Conservation (phyloP, 1,284 basidiomycete species). For the Pisolithus thermaeus region DNA sequence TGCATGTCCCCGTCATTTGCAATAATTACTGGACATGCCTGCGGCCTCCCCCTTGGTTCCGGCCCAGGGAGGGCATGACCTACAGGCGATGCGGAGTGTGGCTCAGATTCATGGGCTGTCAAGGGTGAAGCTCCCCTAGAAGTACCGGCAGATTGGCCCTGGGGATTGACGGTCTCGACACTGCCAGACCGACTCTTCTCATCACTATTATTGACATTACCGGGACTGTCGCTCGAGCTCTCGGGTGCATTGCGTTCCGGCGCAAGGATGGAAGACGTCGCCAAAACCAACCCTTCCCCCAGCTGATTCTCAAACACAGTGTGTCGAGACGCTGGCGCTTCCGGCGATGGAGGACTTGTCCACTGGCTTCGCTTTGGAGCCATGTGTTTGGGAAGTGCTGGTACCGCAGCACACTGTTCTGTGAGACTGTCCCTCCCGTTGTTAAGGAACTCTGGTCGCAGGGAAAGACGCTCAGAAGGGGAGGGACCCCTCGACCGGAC, state of each 20-base stretch:
- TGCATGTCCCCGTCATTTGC: conserved; percentile 9
- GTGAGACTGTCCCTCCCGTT: conserved; percentile 29
- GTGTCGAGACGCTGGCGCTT: conserved; percentile 62
- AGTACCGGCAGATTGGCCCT: conserved; percentile 47
- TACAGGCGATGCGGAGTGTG: conserved; percentile 12
- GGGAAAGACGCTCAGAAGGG: conserved; percentile 45
- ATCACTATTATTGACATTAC: conserved; percentile 60
- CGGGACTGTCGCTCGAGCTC: conserved; percentile 52
- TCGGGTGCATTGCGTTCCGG: conserved; percentile 45
- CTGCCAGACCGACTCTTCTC: conserved; percentile 54
- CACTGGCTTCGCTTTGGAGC: conserved; percentile 69
- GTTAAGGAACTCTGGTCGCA: conserved; percentile 43
- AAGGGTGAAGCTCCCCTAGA: conserved; percentile 41
- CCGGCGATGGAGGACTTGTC: conserved; percentile 78
- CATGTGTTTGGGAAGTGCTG: conserved; percentile 65
- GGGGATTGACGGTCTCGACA: conserved; percentile 55
- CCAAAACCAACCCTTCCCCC: conserved; percentile 57
- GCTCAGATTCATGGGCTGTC: conserved; percentile 8
- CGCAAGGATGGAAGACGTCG: conserved; percentile 56
- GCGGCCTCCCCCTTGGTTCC: conserved; percentile 22
- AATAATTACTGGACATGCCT: conserved; percentile 10
- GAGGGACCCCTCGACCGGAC: conserved; percentile 45
- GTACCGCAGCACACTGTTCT: conserved; percentile 32
- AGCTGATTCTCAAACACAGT: conserved; percentile 61
- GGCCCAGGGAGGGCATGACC: conserved; percentile 6